Evolutionary conservation across 169 alveolate species (phyloP), one percentile per base, ranked within the genome.

Genomic region (Eimeria falciformis): DNA sequence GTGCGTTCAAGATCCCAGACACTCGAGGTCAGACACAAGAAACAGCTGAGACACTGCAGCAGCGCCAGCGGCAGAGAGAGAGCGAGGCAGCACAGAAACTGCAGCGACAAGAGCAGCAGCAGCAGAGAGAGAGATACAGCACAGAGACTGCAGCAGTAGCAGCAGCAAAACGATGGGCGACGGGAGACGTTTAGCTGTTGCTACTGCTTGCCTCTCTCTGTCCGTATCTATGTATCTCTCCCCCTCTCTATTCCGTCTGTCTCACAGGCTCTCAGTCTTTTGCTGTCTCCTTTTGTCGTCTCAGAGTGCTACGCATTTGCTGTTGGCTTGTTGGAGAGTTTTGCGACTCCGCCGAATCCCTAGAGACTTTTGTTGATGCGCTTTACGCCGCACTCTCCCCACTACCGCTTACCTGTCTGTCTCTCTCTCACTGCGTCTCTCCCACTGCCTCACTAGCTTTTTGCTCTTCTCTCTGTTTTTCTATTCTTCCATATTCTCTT

Each of bases 11-110:
- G 62, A 50, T 14, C n/a, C 62, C 14, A 7, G 62, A 50, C 62
- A 50, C 14, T 14, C 62, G 62, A 50, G 14, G 62, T 50, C 7
- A 11, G 7, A n/a, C n/a, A n/a, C n/a, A n/a, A n/a, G n/a, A n/a
- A n/a, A n/a, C n/a, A n/a, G n/a, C n/a, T n/a, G n/a, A n/a, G n/a
- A n/a, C n/a, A n/a, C n/a, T n/a, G n/a, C n/a, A n/a, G 12, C 75
- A 62, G 75, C 11, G 75, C 11, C 12, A 62, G 37, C 75, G 21
- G 75, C 33, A 62, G 75, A 11, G 75, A 62, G 29, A 62, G 75
- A 12, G 75, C 33, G 25, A 25, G 21, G 29, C 33, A 62, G n/a
- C 11, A 25, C n/a, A 62, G 37, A 62, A 25, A 62, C 62, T 9
- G 17, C 62, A 53, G 62, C 62, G 62, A 53, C 62, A 53, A 17